Base-by-base conservation (phyloP, 108 stramenopile species). In the Skeletonema potamos region DNA sequence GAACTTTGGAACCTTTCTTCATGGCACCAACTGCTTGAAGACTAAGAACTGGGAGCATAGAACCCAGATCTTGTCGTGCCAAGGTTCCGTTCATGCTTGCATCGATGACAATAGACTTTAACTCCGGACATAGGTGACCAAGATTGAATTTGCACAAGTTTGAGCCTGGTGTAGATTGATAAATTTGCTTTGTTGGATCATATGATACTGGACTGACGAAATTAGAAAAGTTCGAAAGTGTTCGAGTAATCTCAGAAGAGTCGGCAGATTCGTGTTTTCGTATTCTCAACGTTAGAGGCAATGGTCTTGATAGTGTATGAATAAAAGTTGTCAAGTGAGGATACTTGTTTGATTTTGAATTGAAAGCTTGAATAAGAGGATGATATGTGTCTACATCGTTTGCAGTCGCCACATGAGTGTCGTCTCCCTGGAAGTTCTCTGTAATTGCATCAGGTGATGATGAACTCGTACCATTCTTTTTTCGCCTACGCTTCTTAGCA, bases 1-100 rank as follows among this genome's bases (percentile, higher is more conserved):
- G 70, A 0, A 94, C 88, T 43, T 76, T 85, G 24, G 69, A 44
- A 37, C 70, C 68, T 0, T 29, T 17, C 12, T n/a, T 29, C 57
- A 85, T 59, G n/a, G 65, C 73, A 8, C 79, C 67, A 17, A 74
- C 75, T 34, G 62, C 37, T 6, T 66, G 29, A 18, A 95, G 57
- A 0, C 77, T 59, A 27, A 89, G 41, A 3, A 91, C 87, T 9
- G 91, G 91, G 2, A 95, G 73, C 89, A 92, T 92, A 43, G 80
- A 82, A 9, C 89, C 94, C 6, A 92, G 43, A 58, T 95, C 94
- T 77, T 95, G 94, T 3, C 94, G 81, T 2, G 91, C 89, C 1
- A 92, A 17, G 0, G 64, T 78, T 1, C 90, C 93, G 57, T 85
- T 64, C 20, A 62, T 46, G 18, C 87, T 86, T 17, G 59, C 54